Conservation (phyloP, 495 filamentous ascomycete species). For the Extremus antarcticus region DNA sequence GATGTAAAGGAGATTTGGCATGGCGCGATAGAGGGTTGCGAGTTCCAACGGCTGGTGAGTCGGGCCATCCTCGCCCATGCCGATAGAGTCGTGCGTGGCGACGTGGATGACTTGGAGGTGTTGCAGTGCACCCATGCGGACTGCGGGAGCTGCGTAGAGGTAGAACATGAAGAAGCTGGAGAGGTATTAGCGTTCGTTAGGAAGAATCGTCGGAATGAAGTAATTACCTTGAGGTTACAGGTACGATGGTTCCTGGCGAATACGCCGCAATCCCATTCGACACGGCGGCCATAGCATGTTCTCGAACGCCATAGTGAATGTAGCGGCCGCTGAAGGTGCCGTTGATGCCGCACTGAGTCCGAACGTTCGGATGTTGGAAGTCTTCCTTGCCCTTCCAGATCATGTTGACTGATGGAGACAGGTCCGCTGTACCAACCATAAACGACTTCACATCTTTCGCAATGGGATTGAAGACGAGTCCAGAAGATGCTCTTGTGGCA, state of each 20-base stretch:
- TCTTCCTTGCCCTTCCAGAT: slow-evolving; percentile 43
- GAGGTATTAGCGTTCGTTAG: too few relatives aligned
- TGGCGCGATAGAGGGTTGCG: slow-evolving; percentile 45
- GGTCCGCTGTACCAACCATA: slow-evolving; percentile 33
- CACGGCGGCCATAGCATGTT: slow-evolving; percentile 67
- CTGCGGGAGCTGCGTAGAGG: slow-evolving; percentile 42
- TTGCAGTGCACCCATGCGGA: slow-evolving; percentile 50
- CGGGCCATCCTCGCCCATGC: slow-evolving; percentile 48
- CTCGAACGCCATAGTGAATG: slow-evolving; percentile 41
- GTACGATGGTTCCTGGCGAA: slow-evolving; percentile 66
- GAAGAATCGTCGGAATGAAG: too few relatives aligned
- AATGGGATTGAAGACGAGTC: neutral
- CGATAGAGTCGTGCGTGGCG: slow-evolving; percentile 52
- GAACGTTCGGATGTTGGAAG: slow-evolving; percentile 34
- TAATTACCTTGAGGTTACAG: slow-evolving; percentile 33
- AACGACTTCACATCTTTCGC: neutral
- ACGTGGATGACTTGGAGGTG: slow-evolving; percentile 46
- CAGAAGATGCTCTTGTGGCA: neutral
- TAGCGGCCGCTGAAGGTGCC: slow-evolving; percentile 77
- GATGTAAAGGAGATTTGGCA: slow-evolving; percentile 51
- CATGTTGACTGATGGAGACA: slow-evolving; percentile 49
- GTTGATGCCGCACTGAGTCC: too few relatives aligned
- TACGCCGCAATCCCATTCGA: slow-evolving; percentile 96
- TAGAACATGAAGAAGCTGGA: too few relatives aligned
- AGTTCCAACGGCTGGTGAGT: slow-evolving; percentile 53